phyloP scores from a whole-genome alignment of 371 early-diverging fungal species.

The Apophysomyces ossiformis region DNA sequence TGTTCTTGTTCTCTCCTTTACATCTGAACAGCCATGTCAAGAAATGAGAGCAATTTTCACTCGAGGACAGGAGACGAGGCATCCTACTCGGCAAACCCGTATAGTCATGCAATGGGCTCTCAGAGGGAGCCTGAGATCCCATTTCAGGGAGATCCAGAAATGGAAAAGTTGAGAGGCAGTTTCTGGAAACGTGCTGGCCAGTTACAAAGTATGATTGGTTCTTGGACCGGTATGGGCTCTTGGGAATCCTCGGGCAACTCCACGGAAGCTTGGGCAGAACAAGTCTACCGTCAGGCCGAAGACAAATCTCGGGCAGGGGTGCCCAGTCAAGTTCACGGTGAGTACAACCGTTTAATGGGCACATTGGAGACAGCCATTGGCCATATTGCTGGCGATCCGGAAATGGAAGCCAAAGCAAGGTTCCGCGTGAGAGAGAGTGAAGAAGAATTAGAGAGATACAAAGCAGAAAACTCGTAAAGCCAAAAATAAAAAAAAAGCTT shows the following conservation, averaged over 20 bases:
- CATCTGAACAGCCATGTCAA: neutral
- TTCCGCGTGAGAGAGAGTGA: constrained; percentile 31
- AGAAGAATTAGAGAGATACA: constrained; percentile 29
- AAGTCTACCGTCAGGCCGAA: constrained; percentile 33
- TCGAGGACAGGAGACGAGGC: neutral
- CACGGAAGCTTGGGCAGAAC: constrained; percentile 33
- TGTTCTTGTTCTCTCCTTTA: neutral
- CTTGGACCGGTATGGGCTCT: constrained; percentile 25
- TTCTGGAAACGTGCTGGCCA: constrained; percentile 43
- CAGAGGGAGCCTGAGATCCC: neutral
- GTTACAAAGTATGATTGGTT: constrained; percentile 36
- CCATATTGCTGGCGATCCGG: constrained; percentile 47
- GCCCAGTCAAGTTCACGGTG: constrained; percentile 45
- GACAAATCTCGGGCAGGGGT: constrained; percentile 23
- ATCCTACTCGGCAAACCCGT: neutral
- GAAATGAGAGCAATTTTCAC: neutral
- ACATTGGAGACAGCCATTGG: constrained; percentile 35
- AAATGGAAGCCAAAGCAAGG: constrained; percentile 41
- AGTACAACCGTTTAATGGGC: constrained; percentile 49
- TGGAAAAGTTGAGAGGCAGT: constrained; percentile 28
- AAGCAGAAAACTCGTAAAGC: neutral
- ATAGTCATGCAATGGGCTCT: neutral
- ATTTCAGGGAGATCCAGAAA: constrained; percentile 27
- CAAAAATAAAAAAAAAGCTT: no score
- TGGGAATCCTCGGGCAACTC: constrained; percentile 33